These are phyloP conservation scores for Pyrenophora tritici-repentis DNA, from an alignment of 2,329 filamentous ascomycete genomes.

Conservation along the genomic window DNA sequence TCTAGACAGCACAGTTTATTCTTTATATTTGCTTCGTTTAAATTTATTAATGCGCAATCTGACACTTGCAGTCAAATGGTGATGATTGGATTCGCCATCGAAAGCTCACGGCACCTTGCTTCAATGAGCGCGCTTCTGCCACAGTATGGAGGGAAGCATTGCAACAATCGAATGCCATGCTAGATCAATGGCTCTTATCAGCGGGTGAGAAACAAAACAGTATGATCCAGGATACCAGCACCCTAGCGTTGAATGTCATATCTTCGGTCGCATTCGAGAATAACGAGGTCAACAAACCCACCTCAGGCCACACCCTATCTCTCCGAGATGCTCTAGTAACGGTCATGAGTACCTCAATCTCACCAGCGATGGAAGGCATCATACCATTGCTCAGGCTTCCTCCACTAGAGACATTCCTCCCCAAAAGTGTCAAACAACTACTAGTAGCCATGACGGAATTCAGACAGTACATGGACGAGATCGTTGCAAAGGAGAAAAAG, in stretches of 20 bases:
- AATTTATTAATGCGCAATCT: background rate
- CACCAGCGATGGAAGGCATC: slow-evolving; percentile 15
- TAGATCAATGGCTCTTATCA: slow-evolving; percentile 25
- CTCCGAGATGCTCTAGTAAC: slow-evolving; percentile 30
- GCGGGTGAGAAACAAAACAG: slow-evolving; percentile 27
- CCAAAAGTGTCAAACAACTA: slow-evolving; percentile 23
- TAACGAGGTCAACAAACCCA: slow-evolving; percentile 16
- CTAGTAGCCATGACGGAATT: slow-evolving; percentile 22
- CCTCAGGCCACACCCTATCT: slow-evolving; percentile 19
- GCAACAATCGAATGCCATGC: slow-evolving; percentile 56
- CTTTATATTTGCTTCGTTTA: background rate
- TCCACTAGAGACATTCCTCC: slow-evolving; percentile 23
- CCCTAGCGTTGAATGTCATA: slow-evolving; percentile 47
- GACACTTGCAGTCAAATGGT: slow-evolving; percentile 4
- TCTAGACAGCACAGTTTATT: background rate
- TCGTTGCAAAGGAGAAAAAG: background rate
- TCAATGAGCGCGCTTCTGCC: slow-evolving; percentile 51
- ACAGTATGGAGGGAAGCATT: slow-evolving; percentile 63
- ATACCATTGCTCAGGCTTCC: slow-evolving; percentile 11
- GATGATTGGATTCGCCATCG: slow-evolving; percentile 50
- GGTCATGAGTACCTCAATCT: slow-evolving; percentile 35
- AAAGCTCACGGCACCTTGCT: slow-evolving; percentile 49
- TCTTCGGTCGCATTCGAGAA: slow-evolving; percentile 46
- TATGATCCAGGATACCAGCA: slow-evolving; percentile 41
- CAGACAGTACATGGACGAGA: slow-evolving; percentile 24